These are phyloP conservation scores for Takakia lepidozioides DNA, from an alignment of 225 moss, liverwort and hornwort genomes.

Conservation along the genomic window DNA sequence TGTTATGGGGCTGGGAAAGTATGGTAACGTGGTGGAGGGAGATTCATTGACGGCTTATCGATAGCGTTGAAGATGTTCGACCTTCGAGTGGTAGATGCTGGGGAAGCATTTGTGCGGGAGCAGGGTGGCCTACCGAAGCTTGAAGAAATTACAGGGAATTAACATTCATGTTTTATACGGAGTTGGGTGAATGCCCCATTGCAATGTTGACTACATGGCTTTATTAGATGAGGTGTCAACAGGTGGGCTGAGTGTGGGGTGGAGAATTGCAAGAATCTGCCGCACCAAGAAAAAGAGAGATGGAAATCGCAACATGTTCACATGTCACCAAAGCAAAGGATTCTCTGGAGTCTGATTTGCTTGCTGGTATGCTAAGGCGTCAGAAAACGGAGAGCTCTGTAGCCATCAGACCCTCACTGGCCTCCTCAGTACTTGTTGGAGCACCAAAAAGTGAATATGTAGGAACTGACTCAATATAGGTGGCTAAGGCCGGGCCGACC, in stretches of 20 bases:
- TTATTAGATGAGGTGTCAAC: too few relatives aligned
- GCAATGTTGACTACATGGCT: neutral
- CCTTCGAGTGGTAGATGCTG: neutral
- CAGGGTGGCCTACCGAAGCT: neutral
- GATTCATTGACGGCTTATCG: neutral
- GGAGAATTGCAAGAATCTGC: too few relatives aligned
- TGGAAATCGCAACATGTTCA: too few relatives aligned
- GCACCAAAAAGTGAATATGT: neutral
- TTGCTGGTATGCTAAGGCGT: too few relatives aligned
- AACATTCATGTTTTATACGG: neutral
- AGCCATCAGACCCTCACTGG: too few relatives aligned
- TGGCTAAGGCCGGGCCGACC: neutral
- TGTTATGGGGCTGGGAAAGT: neutral
- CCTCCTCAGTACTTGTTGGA: too few relatives aligned
- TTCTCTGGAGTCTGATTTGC: too few relatives aligned
- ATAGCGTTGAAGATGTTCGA: neutral
- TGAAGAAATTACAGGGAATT: neutral
- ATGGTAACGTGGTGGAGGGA: constrained; percentile 1
- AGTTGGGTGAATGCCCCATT: neutral
- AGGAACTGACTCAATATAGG: neutral
- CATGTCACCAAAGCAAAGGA: too few relatives aligned
- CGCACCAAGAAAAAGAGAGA: too few relatives aligned
- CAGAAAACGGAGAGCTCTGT: too few relatives aligned
- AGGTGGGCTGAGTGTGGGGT: too few relatives aligned
- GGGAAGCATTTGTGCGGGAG: neutral